Evolutionary conservation across 371 early-diverging fungal species (phyloP).

Genomic region (Mucor lusitanicus): DNA sequence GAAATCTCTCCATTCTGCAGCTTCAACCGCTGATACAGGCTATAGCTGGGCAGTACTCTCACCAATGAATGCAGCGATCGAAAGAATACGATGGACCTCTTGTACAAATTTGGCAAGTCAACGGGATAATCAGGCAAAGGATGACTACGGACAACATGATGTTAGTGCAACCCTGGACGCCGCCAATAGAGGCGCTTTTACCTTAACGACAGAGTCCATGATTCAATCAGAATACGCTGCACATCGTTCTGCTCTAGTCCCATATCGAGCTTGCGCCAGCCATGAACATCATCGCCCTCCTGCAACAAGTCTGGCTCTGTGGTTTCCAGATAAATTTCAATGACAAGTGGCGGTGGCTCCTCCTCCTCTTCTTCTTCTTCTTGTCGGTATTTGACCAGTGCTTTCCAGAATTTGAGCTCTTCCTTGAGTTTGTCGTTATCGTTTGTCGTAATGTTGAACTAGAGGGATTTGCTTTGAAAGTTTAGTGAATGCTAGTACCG

Average conservation of each 20-base stretch:
- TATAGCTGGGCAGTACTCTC: conserved; percentile 73
- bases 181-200: conserved; percentile 27
- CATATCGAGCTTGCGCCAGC: conserved; percentile 2
- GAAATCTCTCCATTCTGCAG: conserved; percentile 36
- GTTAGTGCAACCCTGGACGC: not conserved
- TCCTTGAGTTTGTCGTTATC: conserved; percentile 70
- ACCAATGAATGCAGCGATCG: conserved; percentile 77
- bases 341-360: conserved; percentile 34
- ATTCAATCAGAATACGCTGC: conserved; percentile 66
- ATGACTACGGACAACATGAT: conserved; percentile 9
- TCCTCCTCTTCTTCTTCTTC: conserved; percentile 36
- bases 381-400: conserved; percentile 51
- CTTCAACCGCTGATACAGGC: conserved; percentile 52
- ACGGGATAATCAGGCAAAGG: conserved; percentile 52
- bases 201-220: conserved; percentile 76
- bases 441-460: conserved; percentile 81
- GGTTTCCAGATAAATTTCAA: conserved; percentile 16
- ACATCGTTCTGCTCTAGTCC: conserved; percentile 4
- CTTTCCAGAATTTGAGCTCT: conserved; percentile 74
- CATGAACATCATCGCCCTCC: conserved; percentile 3
- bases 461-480: not conserved
- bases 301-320: conserved; percentile 22
- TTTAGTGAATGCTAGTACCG: not conserved
- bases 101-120: conserved; percentile 83
- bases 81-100: conserved; percentile 84